Conservation (phyloP, 2,329 filamentous ascomycete species). For the Cladosporium sp. region DNA sequence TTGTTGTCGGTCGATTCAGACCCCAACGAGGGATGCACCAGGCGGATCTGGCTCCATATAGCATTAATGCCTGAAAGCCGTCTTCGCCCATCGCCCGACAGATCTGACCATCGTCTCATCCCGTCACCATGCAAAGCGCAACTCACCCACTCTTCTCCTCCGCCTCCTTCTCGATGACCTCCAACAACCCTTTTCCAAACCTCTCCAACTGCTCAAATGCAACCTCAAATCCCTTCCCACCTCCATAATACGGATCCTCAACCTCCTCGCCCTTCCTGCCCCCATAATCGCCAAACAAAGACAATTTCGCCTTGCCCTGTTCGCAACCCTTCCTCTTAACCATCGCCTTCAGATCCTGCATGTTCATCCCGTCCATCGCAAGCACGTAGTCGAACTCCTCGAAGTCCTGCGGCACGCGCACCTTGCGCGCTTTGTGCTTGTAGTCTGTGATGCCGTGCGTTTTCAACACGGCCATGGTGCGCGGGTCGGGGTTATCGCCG, state of each 20-base stretch:
- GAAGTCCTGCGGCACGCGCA: slow-evolving; percentile 70
- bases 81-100: not conserved
- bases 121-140: not conserved
- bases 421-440: slow-evolving; percentile 72
- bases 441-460: slow-evolving; percentile 76
- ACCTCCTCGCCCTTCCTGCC: slow-evolving; percentile 67
- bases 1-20: not conserved
- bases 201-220: slow-evolving; percentile 82
- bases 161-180: slow-evolving; percentile 51
- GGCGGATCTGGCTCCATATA: too few species aligned
- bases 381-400: slow-evolving; percentile 87
- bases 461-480: slow-evolving; percentile 77
- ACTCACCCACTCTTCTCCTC: not conserved
- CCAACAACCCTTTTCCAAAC: slow-evolving; percentile 76
- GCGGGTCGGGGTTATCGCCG: slow-evolving; percentile 72
- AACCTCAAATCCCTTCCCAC: slow-evolving; percentile 72
- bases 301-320: slow-evolving; percentile 45
- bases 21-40: not conserved
- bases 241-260: slow-evolving; percentile 92
- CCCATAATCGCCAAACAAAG: slow-evolving; percentile 82
- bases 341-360: slow-evolving; percentile 66
- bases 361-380: slow-evolving; percentile 87
- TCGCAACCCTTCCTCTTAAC: slow-evolving; percentile 52
- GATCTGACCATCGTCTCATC: not conserved
- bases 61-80: not conserved